Conservation (phyloP, 2,329 filamentous ascomycete genomes). For the Diaporthe eres region DNA sequence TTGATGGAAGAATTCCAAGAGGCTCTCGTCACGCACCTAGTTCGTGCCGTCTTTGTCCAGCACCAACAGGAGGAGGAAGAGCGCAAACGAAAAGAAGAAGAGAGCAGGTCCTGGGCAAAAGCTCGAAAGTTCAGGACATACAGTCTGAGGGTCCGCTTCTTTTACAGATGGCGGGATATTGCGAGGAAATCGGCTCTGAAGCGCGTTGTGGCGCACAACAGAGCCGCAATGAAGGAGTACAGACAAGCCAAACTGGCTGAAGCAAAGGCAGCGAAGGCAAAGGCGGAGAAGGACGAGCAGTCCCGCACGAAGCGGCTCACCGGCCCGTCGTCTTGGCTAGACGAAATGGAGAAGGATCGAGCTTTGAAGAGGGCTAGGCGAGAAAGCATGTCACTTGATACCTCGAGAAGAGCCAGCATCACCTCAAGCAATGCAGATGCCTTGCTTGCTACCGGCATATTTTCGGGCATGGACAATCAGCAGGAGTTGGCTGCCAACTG, state of each 20-base stretch:
- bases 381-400: conserved; percentile 47
- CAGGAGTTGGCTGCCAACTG: conserved; percentile 49
- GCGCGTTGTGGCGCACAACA: conserved; percentile 65
- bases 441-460: conserved; percentile 58
- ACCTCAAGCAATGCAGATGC: conserved; percentile 52
- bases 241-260: conserved; percentile 54
- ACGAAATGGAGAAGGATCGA: conserved; percentile 42
- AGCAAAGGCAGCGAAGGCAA: conserved; percentile 50
- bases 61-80: conserved; percentile 59
- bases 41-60: conserved; percentile 58
- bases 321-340: conserved; percentile 40
- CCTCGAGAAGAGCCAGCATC: conserved; percentile 48
- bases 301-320: conserved; percentile 45
- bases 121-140: conserved; percentile 64
- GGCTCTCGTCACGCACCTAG: conserved; percentile 60
- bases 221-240: conserved; percentile 65
- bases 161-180: conserved; percentile 68
- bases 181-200: conserved; percentile 64
- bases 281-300: conserved; percentile 55
- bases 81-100: conserved; percentile 61
- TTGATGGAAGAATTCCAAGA: conserved; percentile 66
- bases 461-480: conserved; percentile 58
- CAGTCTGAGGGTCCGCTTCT: conserved; percentile 67
- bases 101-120: conserved; percentile 60
- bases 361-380: conserved; percentile 48